Conservation (phyloP, 345 rosid species). For the Eucalyptus sp. region DNA sequence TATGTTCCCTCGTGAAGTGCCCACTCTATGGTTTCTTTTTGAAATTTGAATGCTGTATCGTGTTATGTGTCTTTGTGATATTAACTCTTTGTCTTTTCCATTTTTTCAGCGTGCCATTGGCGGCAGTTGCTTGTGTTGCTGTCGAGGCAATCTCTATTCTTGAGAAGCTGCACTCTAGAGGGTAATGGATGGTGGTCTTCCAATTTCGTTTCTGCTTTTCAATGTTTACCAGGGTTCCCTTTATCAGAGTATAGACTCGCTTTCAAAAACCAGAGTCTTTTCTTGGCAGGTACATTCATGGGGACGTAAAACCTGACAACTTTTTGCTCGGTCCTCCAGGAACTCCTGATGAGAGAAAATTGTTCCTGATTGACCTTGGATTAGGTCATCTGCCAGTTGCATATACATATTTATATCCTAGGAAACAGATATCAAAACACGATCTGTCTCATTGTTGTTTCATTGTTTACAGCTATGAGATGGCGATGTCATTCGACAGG, state of each 20-base stretch:
- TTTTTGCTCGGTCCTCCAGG: background rate
- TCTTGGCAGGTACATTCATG: background rate
- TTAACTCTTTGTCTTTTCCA: background rate
- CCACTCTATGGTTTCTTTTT: background rate
- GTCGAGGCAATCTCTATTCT: slow-evolving; percentile 87
- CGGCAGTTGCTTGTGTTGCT: slow-evolving; percentile 90
- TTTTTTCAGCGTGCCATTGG: slow-evolving; percentile 56
- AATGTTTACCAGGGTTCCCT: background rate
- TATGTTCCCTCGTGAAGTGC: slow-evolving; percentile 1
- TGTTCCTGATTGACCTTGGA: background rate
- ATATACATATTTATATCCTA: background rate
- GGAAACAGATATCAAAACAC: background rate
- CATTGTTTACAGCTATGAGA: background rate
- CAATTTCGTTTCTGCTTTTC: background rate
- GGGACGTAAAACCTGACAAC: background rate
- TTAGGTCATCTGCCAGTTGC: background rate
- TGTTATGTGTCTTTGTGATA: background rate
- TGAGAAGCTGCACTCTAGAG: slow-evolving; percentile 85
- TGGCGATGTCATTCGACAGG: background rate
- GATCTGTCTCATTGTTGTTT: background rate
- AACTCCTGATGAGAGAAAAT: background rate
- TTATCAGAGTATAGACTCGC: background rate
- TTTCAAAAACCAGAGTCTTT: background rate
- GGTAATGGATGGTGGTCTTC: slow-evolving; percentile 19
- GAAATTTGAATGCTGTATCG: background rate